Evolutionary conservation across 1,284 basidiomycete species (phyloP).

Genomic region (Microbotryomycetes sp.): DNA sequence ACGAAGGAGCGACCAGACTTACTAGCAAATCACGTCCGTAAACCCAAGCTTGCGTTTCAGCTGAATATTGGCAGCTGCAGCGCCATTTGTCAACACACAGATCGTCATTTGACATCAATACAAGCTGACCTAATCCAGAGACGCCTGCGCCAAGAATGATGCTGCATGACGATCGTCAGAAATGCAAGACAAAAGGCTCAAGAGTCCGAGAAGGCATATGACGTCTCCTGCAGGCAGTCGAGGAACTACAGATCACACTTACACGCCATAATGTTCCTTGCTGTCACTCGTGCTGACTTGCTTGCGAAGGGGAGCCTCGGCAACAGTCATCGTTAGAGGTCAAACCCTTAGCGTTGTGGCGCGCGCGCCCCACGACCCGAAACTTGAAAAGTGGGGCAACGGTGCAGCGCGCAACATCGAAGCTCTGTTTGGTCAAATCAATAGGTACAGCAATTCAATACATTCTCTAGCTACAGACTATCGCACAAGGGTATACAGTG

Average conservation of each 20-base stretch:
- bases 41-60: slow-evolving; percentile 23
- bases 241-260: neutral
- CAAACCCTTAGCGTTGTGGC: neutral
- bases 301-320: neutral
- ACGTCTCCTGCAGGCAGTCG: too few species aligned
- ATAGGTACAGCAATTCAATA: neutral
- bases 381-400: too few species aligned
- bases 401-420: too few species aligned
- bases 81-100: neutral
- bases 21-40: slow-evolving; percentile 28
- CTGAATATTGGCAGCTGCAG: slow-evolving; percentile 24
- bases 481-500: too few species aligned
- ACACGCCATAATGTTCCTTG: slow-evolving; percentile 3
- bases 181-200: too few species aligned
- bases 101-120: neutral
- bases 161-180: too few species aligned
- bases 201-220: too few species aligned
- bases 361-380: too few species aligned
- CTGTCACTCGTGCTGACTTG: slow-evolving; percentile 1
- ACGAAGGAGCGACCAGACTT: too few species aligned
- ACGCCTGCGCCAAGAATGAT: slow-evolving; percentile 5
- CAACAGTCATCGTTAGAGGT: neutral
- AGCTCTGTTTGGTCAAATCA: neutral
- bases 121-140: slow-evolving; percentile 2
- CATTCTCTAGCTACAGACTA: too few species aligned